Evolutionary conservation across 176 grass and related monocot species (phyloP).

Genomic region (Zizania latifolia): DNA sequence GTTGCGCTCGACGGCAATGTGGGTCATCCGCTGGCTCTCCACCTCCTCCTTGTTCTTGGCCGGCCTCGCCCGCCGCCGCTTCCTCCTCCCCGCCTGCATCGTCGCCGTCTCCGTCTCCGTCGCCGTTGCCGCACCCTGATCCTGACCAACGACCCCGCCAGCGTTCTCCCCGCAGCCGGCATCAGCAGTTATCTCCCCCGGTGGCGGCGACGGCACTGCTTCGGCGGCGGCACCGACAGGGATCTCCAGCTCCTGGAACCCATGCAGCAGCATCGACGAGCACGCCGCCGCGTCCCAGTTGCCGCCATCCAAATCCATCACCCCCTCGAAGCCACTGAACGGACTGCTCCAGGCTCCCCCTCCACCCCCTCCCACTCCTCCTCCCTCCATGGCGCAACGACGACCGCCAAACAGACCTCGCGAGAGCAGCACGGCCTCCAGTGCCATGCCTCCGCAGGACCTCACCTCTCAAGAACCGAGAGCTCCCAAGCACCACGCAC

Average conservation of each 20-base stretch:
- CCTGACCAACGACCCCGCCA: neutral
- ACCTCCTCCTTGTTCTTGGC: conserved; percentile 89
- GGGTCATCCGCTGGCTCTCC: conserved; percentile 93
- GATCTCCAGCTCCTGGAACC: conserved; percentile 36
- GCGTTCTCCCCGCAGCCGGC: neutral
- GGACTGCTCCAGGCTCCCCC: conserved; percentile 31
- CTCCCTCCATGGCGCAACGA: conserved; percentile 40
- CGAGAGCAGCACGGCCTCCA: conserved; percentile 68
- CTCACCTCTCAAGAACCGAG: conserved; percentile 12
- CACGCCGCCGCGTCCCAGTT: conserved; percentile 28
- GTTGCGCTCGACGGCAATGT: conserved; percentile 99
- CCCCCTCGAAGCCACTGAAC: conserved; percentile 20
- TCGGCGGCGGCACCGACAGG: neutral
- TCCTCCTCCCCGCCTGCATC: conserved; percentile 34
- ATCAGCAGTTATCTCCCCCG: neutral
- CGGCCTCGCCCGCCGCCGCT: conserved; percentile 55
- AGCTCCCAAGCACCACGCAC: too few species aligned
- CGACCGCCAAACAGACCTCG: conserved; percentile 45
- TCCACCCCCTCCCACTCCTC: neutral
- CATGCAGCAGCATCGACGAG: conserved; percentile 35
- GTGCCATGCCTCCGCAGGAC: conserved; percentile 50
- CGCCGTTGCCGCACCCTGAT: neutral
- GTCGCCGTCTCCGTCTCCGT: too few species aligned
- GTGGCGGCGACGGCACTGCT: neutral
- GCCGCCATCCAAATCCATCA: conserved; percentile 3